Conservation (phyloP, 306 rosid genomes). For the Pyrus bretschneideri region DNA sequence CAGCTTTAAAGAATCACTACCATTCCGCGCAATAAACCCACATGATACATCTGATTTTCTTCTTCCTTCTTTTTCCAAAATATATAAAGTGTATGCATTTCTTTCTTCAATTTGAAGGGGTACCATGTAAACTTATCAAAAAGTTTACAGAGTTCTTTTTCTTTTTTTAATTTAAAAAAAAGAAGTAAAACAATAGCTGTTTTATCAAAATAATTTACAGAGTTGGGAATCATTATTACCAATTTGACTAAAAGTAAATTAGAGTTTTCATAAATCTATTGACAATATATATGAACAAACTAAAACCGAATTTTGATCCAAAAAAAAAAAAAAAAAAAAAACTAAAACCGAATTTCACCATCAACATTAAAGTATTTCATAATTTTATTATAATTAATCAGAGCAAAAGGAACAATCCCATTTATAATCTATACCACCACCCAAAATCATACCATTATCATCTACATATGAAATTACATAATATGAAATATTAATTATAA, state of each 20-base stretch:
- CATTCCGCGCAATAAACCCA: conserved; percentile 24
- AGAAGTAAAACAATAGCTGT: too few relatives aligned
- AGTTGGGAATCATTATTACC: neutral
- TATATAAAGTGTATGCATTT: neutral
- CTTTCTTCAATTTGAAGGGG: neutral
- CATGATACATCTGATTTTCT: neutral
- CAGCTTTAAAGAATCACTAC: neutral
- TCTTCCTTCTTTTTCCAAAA: neutral
- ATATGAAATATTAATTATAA: conserved; percentile 23
- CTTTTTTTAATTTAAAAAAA: too few relatives aligned
- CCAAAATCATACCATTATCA: conserved; percentile 20
- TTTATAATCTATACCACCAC: neutral
- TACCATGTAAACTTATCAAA: neutral
- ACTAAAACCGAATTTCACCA: neutral
- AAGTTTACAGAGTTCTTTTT: neutral
- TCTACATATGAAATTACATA: conserved; percentile 35
- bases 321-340: neutral
- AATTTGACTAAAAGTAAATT: too few relatives aligned
- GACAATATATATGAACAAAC: neutral
- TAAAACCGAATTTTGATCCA: neutral
- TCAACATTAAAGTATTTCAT: neutral
- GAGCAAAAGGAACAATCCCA: neutral
- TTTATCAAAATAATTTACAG: too few relatives aligned
- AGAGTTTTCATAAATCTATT: too few relatives aligned
- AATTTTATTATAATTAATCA: neutral